Percentiles rank a stretch among this genome's conserved stretches.
phyloP scores from a whole-genome alignment of 176 grass and related monocot genomes.

The Aegilops longissima region DNA sequence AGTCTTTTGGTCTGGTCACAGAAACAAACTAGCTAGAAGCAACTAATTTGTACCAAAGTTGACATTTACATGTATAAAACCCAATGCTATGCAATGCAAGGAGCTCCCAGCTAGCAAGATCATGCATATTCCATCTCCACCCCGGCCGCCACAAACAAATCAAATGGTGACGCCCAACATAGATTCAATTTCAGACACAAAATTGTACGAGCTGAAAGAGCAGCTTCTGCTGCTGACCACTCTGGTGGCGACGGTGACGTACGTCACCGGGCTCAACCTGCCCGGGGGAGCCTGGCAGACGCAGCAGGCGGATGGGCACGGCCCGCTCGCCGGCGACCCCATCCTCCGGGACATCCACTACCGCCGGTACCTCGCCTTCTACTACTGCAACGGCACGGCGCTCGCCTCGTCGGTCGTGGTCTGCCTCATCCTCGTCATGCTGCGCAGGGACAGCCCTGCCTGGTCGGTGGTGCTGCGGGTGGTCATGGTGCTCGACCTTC shows the following conservation, averaged over 20 bases:
- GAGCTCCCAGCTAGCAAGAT: too few species aligned
- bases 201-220: neutral
- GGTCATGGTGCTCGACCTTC: neutral
- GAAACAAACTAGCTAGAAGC: too few species aligned
- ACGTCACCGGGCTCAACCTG: too few species aligned
- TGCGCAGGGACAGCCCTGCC: neutral
- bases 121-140: too few species aligned
- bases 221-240: neutral
- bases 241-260: too few species aligned
- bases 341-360: neutral
- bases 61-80: too few species aligned
- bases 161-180: too few species aligned
- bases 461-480: neutral
- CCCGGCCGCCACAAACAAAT: too few species aligned
- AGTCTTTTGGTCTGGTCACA: too few species aligned
- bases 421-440: neutral
- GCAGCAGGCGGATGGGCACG: neutral
- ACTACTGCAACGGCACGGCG: neutral
- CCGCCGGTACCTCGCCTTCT: neutral
- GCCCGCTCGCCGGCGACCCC: neutral
- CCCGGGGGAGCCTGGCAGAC: neutral
- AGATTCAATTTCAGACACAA: too few species aligned
- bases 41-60: too few species aligned
- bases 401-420: neutral
- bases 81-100: too few species aligned